Evolutionary conservation across 352 stramenopile genomes (phyloP).

Genomic region (Blastocystis sp.): DNA sequence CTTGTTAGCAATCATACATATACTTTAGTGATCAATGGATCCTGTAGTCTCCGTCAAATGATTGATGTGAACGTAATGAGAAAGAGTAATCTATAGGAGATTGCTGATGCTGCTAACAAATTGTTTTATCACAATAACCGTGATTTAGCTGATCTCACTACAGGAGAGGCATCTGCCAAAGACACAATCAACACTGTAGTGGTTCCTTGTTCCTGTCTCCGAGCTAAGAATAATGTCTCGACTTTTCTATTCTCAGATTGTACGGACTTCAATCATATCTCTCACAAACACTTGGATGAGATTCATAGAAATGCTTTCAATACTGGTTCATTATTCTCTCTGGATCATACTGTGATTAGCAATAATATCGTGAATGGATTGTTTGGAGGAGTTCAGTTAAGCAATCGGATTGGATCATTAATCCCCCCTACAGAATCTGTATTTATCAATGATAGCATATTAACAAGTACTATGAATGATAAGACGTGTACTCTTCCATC

Average conservation of each 20-base stretch:
- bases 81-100: conserved; percentile 3
- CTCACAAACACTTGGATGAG: conserved; percentile 47
- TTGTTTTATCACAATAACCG: conserved; percentile 33
- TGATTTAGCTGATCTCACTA: conserved; percentile 18
- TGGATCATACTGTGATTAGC: conserved; percentile 48
- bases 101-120: not conserved
- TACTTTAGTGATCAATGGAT: conserved; percentile 35
- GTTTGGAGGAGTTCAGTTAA: conserved; percentile 49
- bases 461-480: conserved; percentile 20
- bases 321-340: conserved; percentile 5
- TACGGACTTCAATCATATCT: conserved; percentile 25
- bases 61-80: not conserved
- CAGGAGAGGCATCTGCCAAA: conserved; percentile 21
- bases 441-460: conserved; percentile 25
- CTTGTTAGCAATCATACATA: conserved; percentile 23
- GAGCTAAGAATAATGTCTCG: conserved; percentile 53
- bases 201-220: conserved; percentile 35
- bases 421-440: conserved; percentile 31
- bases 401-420: not conserved
- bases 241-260: conserved; percentile 19
- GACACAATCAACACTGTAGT: conserved; percentile 57
- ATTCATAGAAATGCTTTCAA: conserved; percentile 37
- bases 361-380: conserved; percentile 26
- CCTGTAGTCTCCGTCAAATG: conserved; percentile 43
- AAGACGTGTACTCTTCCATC: not conserved